Base-by-base conservation (phyloP, 208 protist species). In the Trypanosoma boissoni region DNA sequence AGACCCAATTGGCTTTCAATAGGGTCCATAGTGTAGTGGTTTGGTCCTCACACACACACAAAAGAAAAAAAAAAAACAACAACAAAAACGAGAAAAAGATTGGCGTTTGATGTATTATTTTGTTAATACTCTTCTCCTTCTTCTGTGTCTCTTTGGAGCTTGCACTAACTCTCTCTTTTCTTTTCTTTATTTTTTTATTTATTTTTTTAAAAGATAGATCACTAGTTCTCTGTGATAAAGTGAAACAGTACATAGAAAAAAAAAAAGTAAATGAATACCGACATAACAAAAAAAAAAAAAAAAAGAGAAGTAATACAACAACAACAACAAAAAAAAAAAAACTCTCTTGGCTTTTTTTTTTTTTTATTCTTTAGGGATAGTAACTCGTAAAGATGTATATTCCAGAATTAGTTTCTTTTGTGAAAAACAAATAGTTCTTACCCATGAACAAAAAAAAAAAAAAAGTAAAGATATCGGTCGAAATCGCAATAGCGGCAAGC, bases 1-100 rank as follows among this genome's bases (percentile, higher is more conserved):
- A 92, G 54, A 10, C 72, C 85, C 20, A 75, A 20, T 51, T 80
- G 57, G 32, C 50, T 61, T 43, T 80, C 67, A 37, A 64, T 64
- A 29, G 54, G 34, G 1, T 27, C 23, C 34, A 75, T 59, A 39
- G n/a, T n/a, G n/a, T n/a, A n/a, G n/a, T n/a, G n/a, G n/a, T n/a
- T n/a, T n/a, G n/a, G n/a, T n/a, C n/a, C n/a, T n/a, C n/a, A n/a
- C n/a, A n/a, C n/a, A n/a, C n/a, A n/a, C n/a, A n/a, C n/a, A n/a
- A n/a, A n/a, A n/a, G n/a, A n/a, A n/a, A n/a, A n/a, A n/a, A n/a
- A n/a, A n/a, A n/a, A n/a, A n/a, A n/a, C n/a, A n/a, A n/a, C n/a
- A n/a, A n/a, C n/a, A n/a, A n/a, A n/a, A n/a, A n/a, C n/a, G n/a
- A n/a, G n/a, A n/a, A n/a, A n/a, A n/a, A n/a, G n/a, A n/a, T n/a